Evolutionary conservation across 2,329 filamentous ascomycete species (phyloP).

Genomic region (Paecilomyces dactylethromorphus): DNA sequence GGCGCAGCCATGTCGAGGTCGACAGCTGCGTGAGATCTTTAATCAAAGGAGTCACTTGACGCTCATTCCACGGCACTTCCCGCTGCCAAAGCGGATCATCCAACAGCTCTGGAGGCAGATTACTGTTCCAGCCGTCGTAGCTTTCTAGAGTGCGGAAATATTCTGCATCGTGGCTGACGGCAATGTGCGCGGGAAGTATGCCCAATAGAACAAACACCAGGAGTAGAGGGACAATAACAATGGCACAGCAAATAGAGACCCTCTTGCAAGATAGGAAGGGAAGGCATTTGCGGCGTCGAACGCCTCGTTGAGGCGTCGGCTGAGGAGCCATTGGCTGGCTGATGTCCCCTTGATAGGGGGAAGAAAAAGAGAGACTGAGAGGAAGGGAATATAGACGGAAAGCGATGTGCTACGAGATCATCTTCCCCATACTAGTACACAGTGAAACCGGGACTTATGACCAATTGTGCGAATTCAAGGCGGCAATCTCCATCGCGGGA

Average conservation of each 20-base stretch:
- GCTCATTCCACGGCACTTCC: not conserved
- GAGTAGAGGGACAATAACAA: not conserved
- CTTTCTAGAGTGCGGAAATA: not conserved
- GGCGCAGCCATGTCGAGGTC: not conserved
- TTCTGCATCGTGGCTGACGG: not conserved
- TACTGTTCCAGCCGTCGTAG: not conserved
- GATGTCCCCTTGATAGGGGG: not conserved
- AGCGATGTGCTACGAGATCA: not conserved
- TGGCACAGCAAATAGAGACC: not conserved
- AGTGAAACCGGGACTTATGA: not conserved
- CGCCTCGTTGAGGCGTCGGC: not conserved
- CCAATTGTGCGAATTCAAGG: not conserved
- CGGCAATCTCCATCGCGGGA: not conserved
- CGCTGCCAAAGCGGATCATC: not conserved
- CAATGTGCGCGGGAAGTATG: not conserved
- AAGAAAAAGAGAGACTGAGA: not conserved
- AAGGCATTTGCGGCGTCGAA: not conserved
- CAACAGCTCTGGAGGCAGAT: not conserved
- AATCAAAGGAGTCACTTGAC: not conserved
- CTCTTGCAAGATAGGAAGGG: not conserved
- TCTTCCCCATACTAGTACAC: not conserved
- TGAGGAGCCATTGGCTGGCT: not conserved
- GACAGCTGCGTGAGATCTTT: not conserved
- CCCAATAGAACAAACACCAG: not conserved
- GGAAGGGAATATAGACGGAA: not conserved